These are phyloP conservation scores for Tulasnella calospora DNA, from an alignment of 768 basidiomycete genomes.

Conservation along the genomic window DNA sequence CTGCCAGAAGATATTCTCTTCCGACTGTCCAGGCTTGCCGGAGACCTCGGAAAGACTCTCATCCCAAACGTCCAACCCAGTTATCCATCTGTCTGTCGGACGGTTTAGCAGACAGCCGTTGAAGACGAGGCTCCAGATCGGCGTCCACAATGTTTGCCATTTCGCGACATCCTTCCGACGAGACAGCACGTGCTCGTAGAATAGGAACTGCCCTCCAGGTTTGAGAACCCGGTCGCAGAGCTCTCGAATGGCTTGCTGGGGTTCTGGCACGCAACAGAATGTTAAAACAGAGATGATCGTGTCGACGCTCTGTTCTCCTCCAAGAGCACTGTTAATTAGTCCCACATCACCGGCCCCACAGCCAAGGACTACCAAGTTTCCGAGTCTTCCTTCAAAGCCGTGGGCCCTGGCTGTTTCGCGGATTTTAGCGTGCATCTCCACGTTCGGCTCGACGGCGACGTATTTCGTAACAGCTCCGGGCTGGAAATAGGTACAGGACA, in stretches of 20 bases:
- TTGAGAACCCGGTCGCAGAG: slow-evolving; percentile 53
- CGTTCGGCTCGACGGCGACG: slow-evolving; percentile 68
- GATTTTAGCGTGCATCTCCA: slow-evolving; percentile 55
- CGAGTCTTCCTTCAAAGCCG: slow-evolving; percentile 52
- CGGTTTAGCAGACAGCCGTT: slow-evolving; percentile 60
- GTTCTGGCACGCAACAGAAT: slow-evolving; percentile 59
- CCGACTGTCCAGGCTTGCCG: slow-evolving; percentile 49
- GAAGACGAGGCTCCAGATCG: slow-evolving; percentile 52
- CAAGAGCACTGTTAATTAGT: slow-evolving; percentile 44
- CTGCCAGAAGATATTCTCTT: slow-evolving; percentile 60
- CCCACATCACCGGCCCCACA: slow-evolving; percentile 58
- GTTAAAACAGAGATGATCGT: slow-evolving; percentile 63
- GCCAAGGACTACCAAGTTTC: slow-evolving; percentile 53
- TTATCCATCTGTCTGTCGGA: slow-evolving; percentile 29
- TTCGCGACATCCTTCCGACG: slow-evolving; percentile 50
- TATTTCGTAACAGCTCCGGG: slow-evolving; percentile 53
- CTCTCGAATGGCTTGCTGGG: slow-evolving; percentile 45
- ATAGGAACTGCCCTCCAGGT: slow-evolving; percentile 60
- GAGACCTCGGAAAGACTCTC: slow-evolving; percentile 50
- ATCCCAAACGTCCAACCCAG: slow-evolving; percentile 35
- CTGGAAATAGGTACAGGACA: slow-evolving; percentile 59
- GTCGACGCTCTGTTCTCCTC: slow-evolving; percentile 41
- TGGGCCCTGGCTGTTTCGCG: slow-evolving; percentile 45
- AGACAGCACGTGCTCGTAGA: slow-evolving; percentile 67
- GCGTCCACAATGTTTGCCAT: slow-evolving; percentile 74